Evolutionary conservation across 108 stramenopile species (phyloP), one percentile per base, ranked within the genome.

Genomic region (Fistulifera solaris): DNA sequence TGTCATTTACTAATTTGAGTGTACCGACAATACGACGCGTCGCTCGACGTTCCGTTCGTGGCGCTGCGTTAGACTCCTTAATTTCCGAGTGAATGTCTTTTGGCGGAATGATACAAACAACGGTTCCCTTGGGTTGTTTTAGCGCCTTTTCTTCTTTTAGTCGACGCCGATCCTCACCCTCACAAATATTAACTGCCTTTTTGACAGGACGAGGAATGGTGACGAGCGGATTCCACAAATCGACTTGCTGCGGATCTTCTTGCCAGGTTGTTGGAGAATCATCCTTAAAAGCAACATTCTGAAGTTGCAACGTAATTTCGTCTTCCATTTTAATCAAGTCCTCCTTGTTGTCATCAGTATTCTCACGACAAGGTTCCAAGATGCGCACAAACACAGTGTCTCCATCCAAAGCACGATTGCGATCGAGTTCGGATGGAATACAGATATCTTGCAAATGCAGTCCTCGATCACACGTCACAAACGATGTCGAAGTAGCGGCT

Each of bases 371-470:
- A 35, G 46, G 64, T 22, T 63, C 80, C 1, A 77, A 24, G 10
- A 96, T 41, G 59, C 87, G 77, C 12, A 96, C 80, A 74, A 75
- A 93, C 2, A 96, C 92, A 14, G 56, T 48, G 65, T 96, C 92
- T 0, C 92, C 91, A 75, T 94, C 78, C 40, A 94, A 57, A 0
- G 88, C 88, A 12, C 95, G 69, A 62, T 96, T 96, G 10, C 81
- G 69, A 40, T 71, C 71, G 31, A 66, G 35, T 21, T 72, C 71
- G n/a, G 61, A 62, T 25, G 59, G 54, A 23, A 96, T 56, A 26
- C 87, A 19, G 17, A 94, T 68, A 61, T 96, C 95, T 28, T 55
- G 47, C n/a, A n/a, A 12, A 48, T 76, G 65, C 6, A 55, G 53
- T 8, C 87, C 87, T 27, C 83, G 71, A 72, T 93, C 91, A 55